These are phyloP conservation scores for Sophora flavescens DNA, from an alignment of 306 rosid genomes.

Conservation along the genomic window DNA sequence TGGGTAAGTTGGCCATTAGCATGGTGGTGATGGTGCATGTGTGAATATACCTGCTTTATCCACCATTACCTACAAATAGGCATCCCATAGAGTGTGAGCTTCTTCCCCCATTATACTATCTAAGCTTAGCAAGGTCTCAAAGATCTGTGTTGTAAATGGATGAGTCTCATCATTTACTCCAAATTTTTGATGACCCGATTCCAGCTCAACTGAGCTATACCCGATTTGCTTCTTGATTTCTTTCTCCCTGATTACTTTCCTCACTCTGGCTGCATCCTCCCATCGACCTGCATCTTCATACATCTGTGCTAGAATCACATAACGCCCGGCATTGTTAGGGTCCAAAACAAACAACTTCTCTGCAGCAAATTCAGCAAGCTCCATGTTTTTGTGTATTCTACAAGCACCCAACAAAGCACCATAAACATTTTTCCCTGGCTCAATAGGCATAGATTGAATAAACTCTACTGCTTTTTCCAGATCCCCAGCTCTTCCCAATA, in stretches of 20 bases:
- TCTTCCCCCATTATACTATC: conserved; percentile 57
- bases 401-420: conserved; percentile 89
- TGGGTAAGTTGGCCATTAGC: conserved; percentile 2
- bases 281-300: conserved; percentile 76
- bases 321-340: conserved; percentile 67
- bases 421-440: conserved; percentile 74
- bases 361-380: conserved; percentile 72
- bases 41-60: neutral
- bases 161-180: conserved; percentile 74
- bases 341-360: conserved; percentile 73
- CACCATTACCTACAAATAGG: conserved; percentile 33
- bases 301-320: conserved; percentile 73
- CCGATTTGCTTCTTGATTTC: conserved; percentile 76
- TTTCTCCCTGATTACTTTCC: conserved; percentile 68
- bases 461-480: conserved; percentile 65
- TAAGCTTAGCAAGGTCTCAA: conserved; percentile 60
- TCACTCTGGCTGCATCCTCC: conserved; percentile 78
- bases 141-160: conserved; percentile 55
- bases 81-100: conserved; percentile 11
- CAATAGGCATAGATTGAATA: conserved; percentile 68
- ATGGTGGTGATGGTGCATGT: neutral
- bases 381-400: conserved; percentile 70
- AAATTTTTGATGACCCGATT: conserved; percentile 59
- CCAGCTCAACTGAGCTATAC: conserved; percentile 74
- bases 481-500: conserved; percentile 80